Conservation (phyloP, 805 yeast species). For the Saturnispora mendoncae region DNA sequence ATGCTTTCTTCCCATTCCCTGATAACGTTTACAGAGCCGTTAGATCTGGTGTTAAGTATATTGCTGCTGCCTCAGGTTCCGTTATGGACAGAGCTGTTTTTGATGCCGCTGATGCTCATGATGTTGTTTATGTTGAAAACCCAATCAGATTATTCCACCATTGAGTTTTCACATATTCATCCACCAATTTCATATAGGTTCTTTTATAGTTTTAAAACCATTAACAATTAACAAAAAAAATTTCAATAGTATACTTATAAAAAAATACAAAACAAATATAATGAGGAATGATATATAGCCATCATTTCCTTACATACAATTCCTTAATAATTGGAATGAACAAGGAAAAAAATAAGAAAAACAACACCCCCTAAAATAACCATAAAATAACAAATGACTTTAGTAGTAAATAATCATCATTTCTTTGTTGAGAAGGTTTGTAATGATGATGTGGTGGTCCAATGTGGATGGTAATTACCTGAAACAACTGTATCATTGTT, state of each 20-base stretch:
- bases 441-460: slow-evolving; percentile 37
- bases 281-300: background rate
- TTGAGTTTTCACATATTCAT: slow-evolving; percentile 33
- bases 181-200: no score
- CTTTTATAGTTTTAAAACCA: background rate
- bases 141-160: slow-evolving; percentile 98
- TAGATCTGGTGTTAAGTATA: slow-evolving; percentile 88
- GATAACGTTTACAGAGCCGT: slow-evolving; percentile 98
- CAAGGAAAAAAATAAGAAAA: no score
- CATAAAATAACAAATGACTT: background rate
- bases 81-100: slow-evolving; percentile 96
- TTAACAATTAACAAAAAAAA: background rate
- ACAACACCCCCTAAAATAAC: background rate
- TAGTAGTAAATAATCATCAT: slow-evolving; percentile 8
- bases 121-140: slow-evolving; percentile 90
- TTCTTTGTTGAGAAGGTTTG: slow-evolving; percentile 42
- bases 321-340: no score
- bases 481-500: slow-evolving; percentile 77
- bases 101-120: slow-evolving; percentile 88
- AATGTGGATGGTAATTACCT: slow-evolving; percentile 32
- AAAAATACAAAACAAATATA: background rate
- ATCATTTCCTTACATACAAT: no score
- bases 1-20: slow-evolving; percentile 99
- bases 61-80: slow-evolving; percentile 96
- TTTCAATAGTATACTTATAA: slow-evolving; percentile 1